These are phyloP conservation scores for Aspergillus sp. DNA, from an alignment of 2,329 filamentous ascomycete species.

Conservation along the genomic window DNA sequence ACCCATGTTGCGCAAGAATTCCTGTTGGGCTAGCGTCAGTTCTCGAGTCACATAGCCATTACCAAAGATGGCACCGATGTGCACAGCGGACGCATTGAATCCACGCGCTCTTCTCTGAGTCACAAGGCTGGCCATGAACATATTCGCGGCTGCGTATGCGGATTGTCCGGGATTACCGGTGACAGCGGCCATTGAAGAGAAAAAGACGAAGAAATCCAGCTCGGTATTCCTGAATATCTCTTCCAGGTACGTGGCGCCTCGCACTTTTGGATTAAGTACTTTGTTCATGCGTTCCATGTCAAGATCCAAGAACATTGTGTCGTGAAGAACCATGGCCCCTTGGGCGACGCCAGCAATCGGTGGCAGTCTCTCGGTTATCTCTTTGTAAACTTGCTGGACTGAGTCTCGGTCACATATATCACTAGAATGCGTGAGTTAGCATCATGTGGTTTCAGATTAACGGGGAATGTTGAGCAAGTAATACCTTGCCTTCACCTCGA, in stretches of 20 bases:
- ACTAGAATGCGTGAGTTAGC: no score
- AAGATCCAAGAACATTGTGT: conserved; percentile 8
- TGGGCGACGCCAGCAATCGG: conserved; percentile 12
- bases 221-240: conserved; percentile 4
- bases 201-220: conserved; percentile 15
- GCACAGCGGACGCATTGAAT: conserved; percentile 1
- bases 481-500: background rate
- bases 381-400: background rate
- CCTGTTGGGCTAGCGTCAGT: no score
- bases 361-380: conserved; percentile 1
- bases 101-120: background rate
- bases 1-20: no score
- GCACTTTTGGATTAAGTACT: conserved; percentile 8
- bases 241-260: conserved; percentile 5
- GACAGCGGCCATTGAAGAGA: conserved; percentile 4
- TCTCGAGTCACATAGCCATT: background rate
- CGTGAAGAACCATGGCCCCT: conserved; percentile 13
- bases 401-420: background rate
- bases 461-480: no score
- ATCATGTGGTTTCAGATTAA: no score
- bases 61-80: conserved; percentile 7
- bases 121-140: conserved; percentile 3
- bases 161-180: conserved; percentile 9
- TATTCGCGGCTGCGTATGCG: conserved; percentile 11
- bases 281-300: background rate